A percentile compares a stretch with the other conserved stretches of the same genome.
These are phyloP conservation scores for Millerago galiae DNA, from an alignment of 805 yeast genomes.

Conservation along the genomic window DNA sequence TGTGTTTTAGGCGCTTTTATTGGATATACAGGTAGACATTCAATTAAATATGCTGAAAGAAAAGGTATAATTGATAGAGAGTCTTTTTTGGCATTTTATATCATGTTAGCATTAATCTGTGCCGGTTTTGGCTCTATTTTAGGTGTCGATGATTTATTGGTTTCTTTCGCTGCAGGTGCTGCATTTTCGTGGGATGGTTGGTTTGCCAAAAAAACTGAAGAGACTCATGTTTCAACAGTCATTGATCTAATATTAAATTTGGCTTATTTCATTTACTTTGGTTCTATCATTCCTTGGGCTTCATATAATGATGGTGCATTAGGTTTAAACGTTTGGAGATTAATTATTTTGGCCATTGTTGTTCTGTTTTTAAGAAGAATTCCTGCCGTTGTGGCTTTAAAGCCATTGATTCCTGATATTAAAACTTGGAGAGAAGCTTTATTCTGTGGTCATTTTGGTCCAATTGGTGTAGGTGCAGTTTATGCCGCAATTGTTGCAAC, in stretches of 20 bases:
- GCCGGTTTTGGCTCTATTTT: conserved; percentile 86
- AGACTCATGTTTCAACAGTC: conserved; percentile 83
- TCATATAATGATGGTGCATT: conserved; percentile 55
- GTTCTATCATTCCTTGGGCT: conserved; percentile 87
- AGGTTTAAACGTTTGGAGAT: conserved; percentile 75
- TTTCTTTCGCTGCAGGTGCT: conserved; percentile 88
- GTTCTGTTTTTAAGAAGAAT: conserved; percentile 71
- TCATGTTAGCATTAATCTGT: conserved; percentile 74
- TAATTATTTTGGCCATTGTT: conserved; percentile 67
- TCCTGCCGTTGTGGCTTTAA: conserved; percentile 71
- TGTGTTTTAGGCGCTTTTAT: conserved; percentile 63
- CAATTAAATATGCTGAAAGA: conserved; percentile 68
- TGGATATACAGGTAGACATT: conserved; percentile 65
- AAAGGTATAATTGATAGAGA: conserved; percentile 75
- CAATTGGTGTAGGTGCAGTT: conserved; percentile 91
- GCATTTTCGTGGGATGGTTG: conserved; percentile 94
- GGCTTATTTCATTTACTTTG: conserved; percentile 84
- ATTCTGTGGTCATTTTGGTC: conserved; percentile 94
- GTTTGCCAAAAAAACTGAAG: conserved; percentile 77
- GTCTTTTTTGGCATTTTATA: conserved; percentile 78
- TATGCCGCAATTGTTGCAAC: conserved; percentile 80
- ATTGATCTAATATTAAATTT: conserved; percentile 78
- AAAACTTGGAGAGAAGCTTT: conserved; percentile 91
- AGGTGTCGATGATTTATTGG: conserved; percentile 85
- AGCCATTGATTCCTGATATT: conserved; percentile 80